Conservation (phyloP, 2,329 filamentous ascomycete genomes). For the Verticillium tricorpus region DNA sequence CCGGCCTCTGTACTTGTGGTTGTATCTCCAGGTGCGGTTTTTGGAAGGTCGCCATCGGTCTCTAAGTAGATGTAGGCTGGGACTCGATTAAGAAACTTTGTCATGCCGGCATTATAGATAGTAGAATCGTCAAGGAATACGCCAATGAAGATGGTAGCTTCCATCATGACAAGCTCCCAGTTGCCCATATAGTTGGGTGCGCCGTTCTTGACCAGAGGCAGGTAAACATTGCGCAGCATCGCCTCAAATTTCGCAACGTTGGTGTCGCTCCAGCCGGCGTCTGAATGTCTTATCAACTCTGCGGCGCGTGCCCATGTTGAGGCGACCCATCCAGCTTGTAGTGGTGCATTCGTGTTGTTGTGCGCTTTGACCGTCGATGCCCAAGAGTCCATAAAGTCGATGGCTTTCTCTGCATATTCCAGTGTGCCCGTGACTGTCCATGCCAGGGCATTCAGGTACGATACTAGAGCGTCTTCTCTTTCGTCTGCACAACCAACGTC, state of each 20-base stretch:
- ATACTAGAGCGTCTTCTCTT: slow-evolving; percentile 18
- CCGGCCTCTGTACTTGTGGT: not conserved
- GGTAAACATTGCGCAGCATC: slow-evolving; percentile 18
- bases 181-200: slow-evolving; percentile 13
- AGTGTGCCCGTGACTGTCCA: slow-evolving; percentile 15
- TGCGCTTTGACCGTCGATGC: slow-evolving; percentile 16
- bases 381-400: slow-evolving; percentile 20
- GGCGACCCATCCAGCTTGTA: slow-evolving; percentile 20
- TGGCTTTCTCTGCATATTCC: slow-evolving; percentile 17
- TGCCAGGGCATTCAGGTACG: slow-evolving; percentile 19
- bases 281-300: slow-evolving; percentile 20
- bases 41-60: slow-evolving; percentile 12
- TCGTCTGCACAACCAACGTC: slow-evolving; percentile 18
- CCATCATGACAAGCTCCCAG: slow-evolving; percentile 20
- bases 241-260: slow-evolving; percentile 14
- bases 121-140: slow-evolving; percentile 17
- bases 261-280: slow-evolving; percentile 16
- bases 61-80: slow-evolving; percentile 19
- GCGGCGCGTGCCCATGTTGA: slow-evolving; percentile 18
- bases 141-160: slow-evolving; percentile 16
- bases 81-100: slow-evolving; percentile 13
- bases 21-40: slow-evolving; percentile 1
- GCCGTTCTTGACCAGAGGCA: slow-evolving; percentile 15
- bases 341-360: slow-evolving; percentile 18
- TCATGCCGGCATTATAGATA: slow-evolving; percentile 16